Evolutionary conservation across 495 filamentous ascomycete species (phyloP).

Genomic region (Hyphodiscus hymeniophilus): DNA sequence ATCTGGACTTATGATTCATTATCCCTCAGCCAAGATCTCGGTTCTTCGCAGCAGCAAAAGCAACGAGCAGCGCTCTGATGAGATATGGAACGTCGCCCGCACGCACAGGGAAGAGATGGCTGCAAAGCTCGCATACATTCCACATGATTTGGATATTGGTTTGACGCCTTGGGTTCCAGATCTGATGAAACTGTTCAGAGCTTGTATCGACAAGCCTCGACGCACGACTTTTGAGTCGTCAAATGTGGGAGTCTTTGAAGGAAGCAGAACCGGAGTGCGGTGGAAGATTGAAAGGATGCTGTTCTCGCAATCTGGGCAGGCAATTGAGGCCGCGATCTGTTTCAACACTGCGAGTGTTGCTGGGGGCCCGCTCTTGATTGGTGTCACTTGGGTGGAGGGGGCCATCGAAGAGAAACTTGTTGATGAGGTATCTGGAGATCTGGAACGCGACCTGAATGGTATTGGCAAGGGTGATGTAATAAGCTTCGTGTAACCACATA

Average conservation of each 20-base stretch:
- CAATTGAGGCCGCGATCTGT: slow-evolving; percentile 2
- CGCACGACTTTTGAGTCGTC: slow-evolving; percentile 21
- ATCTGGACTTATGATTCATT: slow-evolving; percentile 8
- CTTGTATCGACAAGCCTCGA: slow-evolving; percentile 15
- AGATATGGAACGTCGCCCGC: slow-evolving; percentile 10
- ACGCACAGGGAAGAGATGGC: slow-evolving; percentile 8
- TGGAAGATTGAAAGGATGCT: slow-evolving; percentile 14
- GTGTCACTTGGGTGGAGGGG: slow-evolving; percentile 12
- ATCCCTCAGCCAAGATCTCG: slow-evolving; percentile 6
- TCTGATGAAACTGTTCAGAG: slow-evolving; percentile 13
- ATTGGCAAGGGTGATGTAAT: background rate
- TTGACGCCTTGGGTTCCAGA: slow-evolving; percentile 16
- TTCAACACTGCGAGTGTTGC: slow-evolving; percentile 16
- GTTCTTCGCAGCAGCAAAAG: background rate
- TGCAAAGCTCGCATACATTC: slow-evolving; percentile 10
- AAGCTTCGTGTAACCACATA: too few relatives aligned
- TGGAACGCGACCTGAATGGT: slow-evolving; percentile 1
- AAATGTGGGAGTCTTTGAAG: slow-evolving; percentile 20
- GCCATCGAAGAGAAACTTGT: slow-evolving; percentile 6
- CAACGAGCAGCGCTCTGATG: background rate
- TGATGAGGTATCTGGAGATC: background rate
- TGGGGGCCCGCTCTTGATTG: slow-evolving; percentile 9
- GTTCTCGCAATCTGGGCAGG: slow-evolving; percentile 10
- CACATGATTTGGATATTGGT: slow-evolving; percentile 18
- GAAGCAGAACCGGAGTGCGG: background rate